Evolutionary conservation across 805 yeast species (phyloP), one percentile per base, ranked within the genome.

Genomic region (Barnettozyma vustinii): DNA sequence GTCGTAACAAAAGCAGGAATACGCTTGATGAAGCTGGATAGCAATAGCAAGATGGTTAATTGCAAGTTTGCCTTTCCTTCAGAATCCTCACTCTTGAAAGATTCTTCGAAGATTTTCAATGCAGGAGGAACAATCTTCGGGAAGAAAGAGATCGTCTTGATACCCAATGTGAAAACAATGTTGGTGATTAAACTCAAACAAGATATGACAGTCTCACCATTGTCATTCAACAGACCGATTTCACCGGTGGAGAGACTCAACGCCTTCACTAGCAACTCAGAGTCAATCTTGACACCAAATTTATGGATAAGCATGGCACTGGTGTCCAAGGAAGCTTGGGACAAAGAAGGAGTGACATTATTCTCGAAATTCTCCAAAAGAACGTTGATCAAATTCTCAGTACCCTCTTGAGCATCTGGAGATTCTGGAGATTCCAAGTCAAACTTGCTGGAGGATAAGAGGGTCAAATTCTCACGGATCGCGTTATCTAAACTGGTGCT

Each of bases 1-100:
- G 92, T 80, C 39, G 80, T 71, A 67, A 92, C 76, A 62, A 92
- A 92, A 10, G 87, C 83, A 33, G 99, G 97, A 55, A 94, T 82
- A 57, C 87, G 81, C 66, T 84, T 87, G 44, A 91, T 70, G 59
- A 88, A 73, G 40, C 90, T 78, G 6, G 96, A 81, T 48, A 87
- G 73, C 41, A 92, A 71, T 33, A 88, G 77, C 50, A 88, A 67
- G 15, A 84, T 75, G 0, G 97, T 79, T 15, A 87, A 72, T 62
- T 89, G 94, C 33, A 89, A 37, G 45, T 66, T 63, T 42, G 66
- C 61, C 50, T 56, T 68, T 36, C 70, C 53, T 19, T 57, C 63
- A 4, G 41, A 47, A 21, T 61, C 61, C 6, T 59, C 60, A 2
- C 57, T 45, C 6, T 56, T 51, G 1, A 51, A 46, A 1, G 58